Conservation (phyloP, 2,329 filamentous ascomycete species). For the Niveomyces coronatus region DNA sequence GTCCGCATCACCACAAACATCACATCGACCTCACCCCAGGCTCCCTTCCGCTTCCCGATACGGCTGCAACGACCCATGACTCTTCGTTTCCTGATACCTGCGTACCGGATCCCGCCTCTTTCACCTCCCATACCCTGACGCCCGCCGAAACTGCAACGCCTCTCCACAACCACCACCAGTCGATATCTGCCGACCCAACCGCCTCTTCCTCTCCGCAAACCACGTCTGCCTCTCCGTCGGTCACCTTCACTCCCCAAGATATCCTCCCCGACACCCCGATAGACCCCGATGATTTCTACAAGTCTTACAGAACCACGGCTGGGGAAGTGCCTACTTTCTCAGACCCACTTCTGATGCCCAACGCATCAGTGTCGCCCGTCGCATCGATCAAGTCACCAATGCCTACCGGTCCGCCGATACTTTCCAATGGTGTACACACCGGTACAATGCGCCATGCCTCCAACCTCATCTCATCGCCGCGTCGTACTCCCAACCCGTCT, state of each 20-base stretch:
- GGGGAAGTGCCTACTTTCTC: background rate
- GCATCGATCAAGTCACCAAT: conserved; percentile 24
- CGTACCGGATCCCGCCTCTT: background rate
- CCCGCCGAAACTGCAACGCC: conserved; percentile 14
- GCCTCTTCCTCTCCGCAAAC: conserved; percentile 15
- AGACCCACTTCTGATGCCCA: conserved; percentile 23
- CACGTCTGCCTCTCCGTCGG: background rate
- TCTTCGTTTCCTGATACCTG: conserved; percentile 7
- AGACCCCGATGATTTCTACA: conserved; percentile 48
- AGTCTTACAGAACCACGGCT: conserved; percentile 31
- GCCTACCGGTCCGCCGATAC: conserved; percentile 32
- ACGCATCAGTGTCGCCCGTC: background rate
- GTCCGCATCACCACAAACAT: conserved; percentile 14
- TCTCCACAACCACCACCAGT: conserved; percentile 9
- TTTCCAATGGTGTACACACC: conserved; percentile 41
- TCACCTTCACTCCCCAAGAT: conserved; percentile 22
- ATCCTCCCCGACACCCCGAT: conserved; percentile 30
- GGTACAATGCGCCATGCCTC: conserved; percentile 37
- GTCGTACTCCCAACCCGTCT: conserved; percentile 30
- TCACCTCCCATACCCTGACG: conserved; percentile 18
- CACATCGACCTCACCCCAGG: background rate
- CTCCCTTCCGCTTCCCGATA: background rate
- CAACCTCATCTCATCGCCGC: conserved; percentile 29
- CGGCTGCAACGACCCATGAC: background rate
- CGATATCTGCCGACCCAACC: conserved; percentile 7